phyloP scores from a whole-genome alignment of 176 grass and related monocot genomes.

The Oryza officinalis region DNA sequence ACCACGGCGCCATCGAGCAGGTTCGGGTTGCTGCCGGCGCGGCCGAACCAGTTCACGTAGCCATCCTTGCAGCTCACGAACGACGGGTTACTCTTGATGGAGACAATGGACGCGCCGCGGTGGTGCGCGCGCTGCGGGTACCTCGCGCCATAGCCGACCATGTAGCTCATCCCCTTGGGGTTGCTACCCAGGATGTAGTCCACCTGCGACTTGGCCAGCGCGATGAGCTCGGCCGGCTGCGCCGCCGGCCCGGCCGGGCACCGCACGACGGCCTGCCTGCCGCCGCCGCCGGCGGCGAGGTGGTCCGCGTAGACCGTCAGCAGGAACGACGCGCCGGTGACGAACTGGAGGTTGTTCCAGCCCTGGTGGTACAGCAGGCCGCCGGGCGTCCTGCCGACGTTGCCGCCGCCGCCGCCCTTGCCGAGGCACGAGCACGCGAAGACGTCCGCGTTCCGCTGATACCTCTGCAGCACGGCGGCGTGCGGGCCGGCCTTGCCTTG shows the following conservation, averaged over 20 bases:
- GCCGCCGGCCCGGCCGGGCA: constrained; percentile 37
- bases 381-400: constrained; percentile 62
- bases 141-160: constrained; percentile 68
- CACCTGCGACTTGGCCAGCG: constrained; percentile 74
- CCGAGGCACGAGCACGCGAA: constrained; percentile 81
- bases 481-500: constrained; percentile 44
- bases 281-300: constrained; percentile 34
- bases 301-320: constrained; percentile 73
- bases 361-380: constrained; percentile 66
- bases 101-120: constrained; percentile 80
- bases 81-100: constrained; percentile 47
- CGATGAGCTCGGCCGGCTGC: constrained; percentile 50
- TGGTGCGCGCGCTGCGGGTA: constrained; percentile 78
- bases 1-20: constrained; percentile 80
- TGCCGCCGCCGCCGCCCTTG: constrained; percentile 39
- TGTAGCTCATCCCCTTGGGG: constrained; percentile 87
- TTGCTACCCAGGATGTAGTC: constrained; percentile 86
- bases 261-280: background rate
- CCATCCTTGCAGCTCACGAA: constrained; percentile 78
- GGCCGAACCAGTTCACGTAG: constrained; percentile 54
- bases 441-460: constrained; percentile 76
- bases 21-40: constrained; percentile 64
- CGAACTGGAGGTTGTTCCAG: constrained; percentile 96
- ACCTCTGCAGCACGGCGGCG: constrained; percentile 45
- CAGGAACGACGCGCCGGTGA: constrained; percentile 74